Percentiles rank a stretch among this genome's conserved stretches.
These are phyloP conservation scores for Simplicillium sp. DNA, from an alignment of 2,329 filamentous ascomycete genomes.

Conservation along the genomic window DNA sequence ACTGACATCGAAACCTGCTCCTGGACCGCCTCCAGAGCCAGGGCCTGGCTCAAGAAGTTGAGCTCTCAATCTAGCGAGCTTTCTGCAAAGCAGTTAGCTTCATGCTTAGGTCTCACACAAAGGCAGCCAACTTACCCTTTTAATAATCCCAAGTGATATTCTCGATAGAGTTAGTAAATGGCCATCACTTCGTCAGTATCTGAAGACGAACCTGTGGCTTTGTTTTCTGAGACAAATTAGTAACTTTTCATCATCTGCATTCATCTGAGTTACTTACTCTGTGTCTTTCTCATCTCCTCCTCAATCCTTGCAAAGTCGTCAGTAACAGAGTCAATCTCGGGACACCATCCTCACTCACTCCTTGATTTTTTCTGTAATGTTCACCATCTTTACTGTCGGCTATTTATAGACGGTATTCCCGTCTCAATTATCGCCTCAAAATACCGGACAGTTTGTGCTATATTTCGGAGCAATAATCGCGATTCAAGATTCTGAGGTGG, in stretches of 20 bases:
- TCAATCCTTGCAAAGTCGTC: slow-evolving; percentile 64
- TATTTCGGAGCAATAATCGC: slow-evolving; percentile 8
- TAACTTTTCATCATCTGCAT: too few relatives aligned
- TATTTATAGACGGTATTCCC: slow-evolving; percentile 20
- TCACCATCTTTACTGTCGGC: slow-evolving; percentile 67
- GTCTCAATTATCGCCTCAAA: slow-evolving; percentile 11
- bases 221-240: slow-evolving; percentile 64
- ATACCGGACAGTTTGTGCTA: not conserved
- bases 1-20: slow-evolving; percentile 84
- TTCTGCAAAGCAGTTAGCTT: slow-evolving; percentile 44
- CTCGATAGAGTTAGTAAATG: slow-evolving; percentile 33
- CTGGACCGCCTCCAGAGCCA: slow-evolving; percentile 67
- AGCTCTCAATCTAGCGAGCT: slow-evolving; percentile 87
- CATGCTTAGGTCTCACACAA: not conserved
- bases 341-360: slow-evolving; percentile 51
- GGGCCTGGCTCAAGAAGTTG: slow-evolving; percentile 86
- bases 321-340: slow-evolving; percentile 9
- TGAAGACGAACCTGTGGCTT: slow-evolving; percentile 75
- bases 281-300: slow-evolving; percentile 98
- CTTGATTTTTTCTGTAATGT: slow-evolving; percentile 99
- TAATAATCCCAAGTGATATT: slow-evolving; percentile 94
- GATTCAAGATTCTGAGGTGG: slow-evolving; percentile 14
- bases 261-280: slow-evolving; percentile 56
- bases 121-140: slow-evolving; percentile 64
- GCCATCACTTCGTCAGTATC: not conserved